Conservation (phyloP, 495 filamentous ascomycete genomes). For the Daldinia loculata region DNA sequence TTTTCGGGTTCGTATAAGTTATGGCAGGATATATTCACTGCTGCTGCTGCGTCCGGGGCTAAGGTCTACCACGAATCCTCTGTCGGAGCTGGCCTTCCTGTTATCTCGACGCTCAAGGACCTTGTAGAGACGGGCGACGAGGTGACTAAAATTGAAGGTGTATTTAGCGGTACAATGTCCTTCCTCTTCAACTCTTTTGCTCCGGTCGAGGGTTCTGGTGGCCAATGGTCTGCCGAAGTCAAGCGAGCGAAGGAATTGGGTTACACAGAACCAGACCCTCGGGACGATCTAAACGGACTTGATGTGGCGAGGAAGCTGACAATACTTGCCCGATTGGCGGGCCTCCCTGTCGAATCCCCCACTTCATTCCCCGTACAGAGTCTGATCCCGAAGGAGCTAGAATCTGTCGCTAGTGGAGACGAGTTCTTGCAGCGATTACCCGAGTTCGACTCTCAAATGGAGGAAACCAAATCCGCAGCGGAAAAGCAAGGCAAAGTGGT, state of each 20-base stretch:
- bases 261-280: slow-evolving; percentile 95
- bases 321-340: slow-evolving; percentile 85
- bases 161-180: slow-evolving; percentile 95
- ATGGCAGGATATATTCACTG: slow-evolving; percentile 82
- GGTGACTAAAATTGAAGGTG: slow-evolving; percentile 88
- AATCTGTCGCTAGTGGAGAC: slow-evolving; percentile 73
- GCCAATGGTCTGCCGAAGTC: slow-evolving; percentile 88
- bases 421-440: slow-evolving; percentile 82
- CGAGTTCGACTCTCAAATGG: slow-evolving; percentile 85
- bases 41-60: slow-evolving; percentile 69
- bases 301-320: slow-evolving; percentile 98
- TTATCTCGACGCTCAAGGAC: slow-evolving; percentile 90
- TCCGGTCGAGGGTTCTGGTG: slow-evolving; percentile 70
- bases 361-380: slow-evolving; percentile 91
- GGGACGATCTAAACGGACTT: slow-evolving; percentile 94
- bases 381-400: slow-evolving; percentile 84
- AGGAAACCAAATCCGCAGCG: slow-evolving; percentile 76
- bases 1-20: slow-evolving; percentile 79
- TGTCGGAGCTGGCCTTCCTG: slow-evolving; percentile 89
- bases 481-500: slow-evolving; percentile 90
- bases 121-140: slow-evolving; percentile 89
- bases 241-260: slow-evolving; percentile 91
- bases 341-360: slow-evolving; percentile 77
- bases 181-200: slow-evolving; percentile 97
- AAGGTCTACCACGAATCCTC: slow-evolving; percentile 93